Evolutionary conservation across 805 yeast species (phyloP).

Genomic region (Cyberlindnera nakhonratchasimensis): DNA sequence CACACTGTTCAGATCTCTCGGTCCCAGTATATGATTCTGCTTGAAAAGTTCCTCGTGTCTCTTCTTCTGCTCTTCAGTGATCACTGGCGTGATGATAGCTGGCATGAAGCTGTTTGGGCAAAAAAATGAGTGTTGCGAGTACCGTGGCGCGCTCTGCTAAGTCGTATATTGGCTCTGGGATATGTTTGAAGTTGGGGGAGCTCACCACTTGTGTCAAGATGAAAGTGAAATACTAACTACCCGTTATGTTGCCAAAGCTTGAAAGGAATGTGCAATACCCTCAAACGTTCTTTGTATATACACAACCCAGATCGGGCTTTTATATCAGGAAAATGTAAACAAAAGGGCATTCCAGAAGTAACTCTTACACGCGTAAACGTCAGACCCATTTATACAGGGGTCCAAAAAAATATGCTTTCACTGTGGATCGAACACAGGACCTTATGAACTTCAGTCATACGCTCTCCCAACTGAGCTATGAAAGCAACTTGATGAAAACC

Average conservation of each 20-base stretch:
- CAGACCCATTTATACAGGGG: too few relatives aligned
- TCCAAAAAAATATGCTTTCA: slow-evolving; percentile 40
- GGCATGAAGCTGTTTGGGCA: slow-evolving; percentile 1
- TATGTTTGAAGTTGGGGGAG: too few relatives aligned
- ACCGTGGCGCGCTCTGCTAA: background rate
- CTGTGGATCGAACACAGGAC: slow-evolving; percentile 85
- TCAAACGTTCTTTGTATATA: too few relatives aligned
- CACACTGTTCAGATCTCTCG: slow-evolving; percentile 10
- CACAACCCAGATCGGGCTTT: background rate
- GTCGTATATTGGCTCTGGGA: too few relatives aligned
- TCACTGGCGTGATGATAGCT: slow-evolving; percentile 1
- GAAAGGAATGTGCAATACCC: background rate
- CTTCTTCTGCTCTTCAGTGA: slow-evolving; percentile 16
- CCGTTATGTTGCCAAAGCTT: background rate
- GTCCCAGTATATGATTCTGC: slow-evolving; percentile 21
- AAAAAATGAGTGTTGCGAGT: background rate
- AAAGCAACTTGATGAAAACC: slow-evolving; percentile 20
- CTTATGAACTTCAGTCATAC: slow-evolving; percentile 54
- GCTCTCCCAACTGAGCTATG: slow-evolving; percentile 35
- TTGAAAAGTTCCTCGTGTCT: slow-evolving; percentile 21
- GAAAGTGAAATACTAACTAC: too few relatives aligned
- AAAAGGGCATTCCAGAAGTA: background rate
- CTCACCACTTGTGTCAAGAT: too few relatives aligned
- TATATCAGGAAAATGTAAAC: slow-evolving; percentile 10
- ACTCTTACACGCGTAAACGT: slow-evolving; percentile 2